phyloP scores from a whole-genome alignment of 2,329 filamentous ascomycete species.

The Cryphonectria carpinicola region DNA sequence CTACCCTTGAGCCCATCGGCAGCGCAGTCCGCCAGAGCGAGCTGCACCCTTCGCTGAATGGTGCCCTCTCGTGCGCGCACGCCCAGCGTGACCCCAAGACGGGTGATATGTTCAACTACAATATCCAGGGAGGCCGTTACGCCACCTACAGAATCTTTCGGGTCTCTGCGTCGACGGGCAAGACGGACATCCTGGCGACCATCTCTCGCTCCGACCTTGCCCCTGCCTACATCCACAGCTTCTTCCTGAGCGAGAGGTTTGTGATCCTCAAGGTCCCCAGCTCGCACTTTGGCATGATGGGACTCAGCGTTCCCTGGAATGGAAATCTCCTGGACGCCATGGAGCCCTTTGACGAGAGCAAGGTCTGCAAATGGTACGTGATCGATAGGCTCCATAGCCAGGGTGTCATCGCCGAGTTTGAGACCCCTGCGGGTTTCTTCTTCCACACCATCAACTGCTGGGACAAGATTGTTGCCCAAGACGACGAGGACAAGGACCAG shows the following conservation, averaged over 20 bases:
- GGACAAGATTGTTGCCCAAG: constrained; percentile 53
- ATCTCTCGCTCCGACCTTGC: constrained; percentile 54
- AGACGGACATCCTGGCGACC: constrained; percentile 72
- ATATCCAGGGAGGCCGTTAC: constrained; percentile 64
- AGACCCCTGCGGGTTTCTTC: constrained; percentile 71
- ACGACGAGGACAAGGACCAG: constrained; percentile 29
- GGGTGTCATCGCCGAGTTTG: constrained; percentile 71
- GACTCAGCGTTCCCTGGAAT: constrained; percentile 65
- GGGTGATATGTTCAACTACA: constrained; percentile 82
- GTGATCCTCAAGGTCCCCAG: constrained; percentile 76
- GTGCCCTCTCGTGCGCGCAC: constrained; percentile 71
- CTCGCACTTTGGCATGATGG: constrained; percentile 60
- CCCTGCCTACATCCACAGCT: constrained; percentile 80
- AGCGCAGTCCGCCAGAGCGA: constrained; percentile 57
- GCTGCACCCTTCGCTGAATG: constrained; percentile 71
- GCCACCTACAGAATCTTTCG: constrained; percentile 72
- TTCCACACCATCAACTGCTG: constrained; percentile 83
- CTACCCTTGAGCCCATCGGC: constrained; percentile 73
- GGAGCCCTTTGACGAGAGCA: constrained; percentile 60
- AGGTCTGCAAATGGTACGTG: constrained; percentile 71
- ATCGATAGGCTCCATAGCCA: constrained; percentile 65
- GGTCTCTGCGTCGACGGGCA: constrained; percentile 63
- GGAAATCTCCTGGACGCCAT: constrained; percentile 72
- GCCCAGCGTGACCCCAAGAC: constrained; percentile 71
- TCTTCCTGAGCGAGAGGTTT: constrained; percentile 73